Evolutionary conservation across 805 yeast species (phyloP).

Genomic region (Candida sithepensis): DNA sequence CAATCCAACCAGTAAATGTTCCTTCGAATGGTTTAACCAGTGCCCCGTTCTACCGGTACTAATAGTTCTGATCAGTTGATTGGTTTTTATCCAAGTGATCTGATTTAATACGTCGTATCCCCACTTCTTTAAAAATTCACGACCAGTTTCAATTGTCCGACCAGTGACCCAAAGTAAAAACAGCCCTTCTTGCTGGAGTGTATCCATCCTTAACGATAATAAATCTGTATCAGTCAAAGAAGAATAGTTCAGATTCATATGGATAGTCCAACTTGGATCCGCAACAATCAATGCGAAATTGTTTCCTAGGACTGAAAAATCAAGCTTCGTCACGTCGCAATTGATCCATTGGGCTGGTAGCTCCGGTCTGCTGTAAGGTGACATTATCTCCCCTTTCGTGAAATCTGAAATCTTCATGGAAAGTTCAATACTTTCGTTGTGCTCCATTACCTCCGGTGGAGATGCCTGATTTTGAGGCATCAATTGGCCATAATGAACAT

Average conservation of each 20-base stretch:
- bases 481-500: slow-evolving; percentile 67
- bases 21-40: slow-evolving; percentile 94
- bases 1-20: slow-evolving; percentile 79
- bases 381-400: slow-evolving; percentile 45
- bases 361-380: slow-evolving; percentile 19
- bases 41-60: slow-evolving; percentile 97
- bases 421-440: slow-evolving; percentile 20
- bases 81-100: slow-evolving; percentile 85
- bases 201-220: slow-evolving; percentile 57
- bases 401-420: slow-evolving; percentile 34
- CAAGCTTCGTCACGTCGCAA: slow-evolving; percentile 75
- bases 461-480: slow-evolving; percentile 33
- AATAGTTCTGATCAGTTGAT: slow-evolving; percentile 82
- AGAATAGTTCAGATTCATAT: slow-evolving; percentile 77
- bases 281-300: slow-evolving; percentile 76
- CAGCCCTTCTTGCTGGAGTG: slow-evolving; percentile 80
- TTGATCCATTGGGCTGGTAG: slow-evolving; percentile 79
- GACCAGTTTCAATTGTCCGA: slow-evolving; percentile 83
- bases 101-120: slow-evolving; percentile 80
- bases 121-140: slow-evolving; percentile 73
- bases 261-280: slow-evolving; percentile 97
- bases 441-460: slow-evolving; percentile 10
- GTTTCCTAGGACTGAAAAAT: slow-evolving; percentile 69
- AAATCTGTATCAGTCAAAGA: slow-evolving; percentile 77
- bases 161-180: slow-evolving; percentile 94